Evolutionary conservation across 495 filamentous ascomycete genomes (phyloP).

Genomic region (Daldinia childiae): DNA sequence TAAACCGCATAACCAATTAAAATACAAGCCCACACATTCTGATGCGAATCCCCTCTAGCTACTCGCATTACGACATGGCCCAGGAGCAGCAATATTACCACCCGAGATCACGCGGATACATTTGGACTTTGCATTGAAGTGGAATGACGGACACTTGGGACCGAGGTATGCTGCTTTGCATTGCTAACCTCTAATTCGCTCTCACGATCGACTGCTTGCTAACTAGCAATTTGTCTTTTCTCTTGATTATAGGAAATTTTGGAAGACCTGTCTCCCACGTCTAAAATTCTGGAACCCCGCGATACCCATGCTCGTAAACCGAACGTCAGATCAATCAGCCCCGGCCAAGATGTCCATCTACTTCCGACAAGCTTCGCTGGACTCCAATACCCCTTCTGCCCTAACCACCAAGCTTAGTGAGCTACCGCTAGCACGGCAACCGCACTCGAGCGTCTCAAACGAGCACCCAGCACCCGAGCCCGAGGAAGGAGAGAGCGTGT

Average conservation of each 20-base stretch:
- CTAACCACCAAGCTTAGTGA: slow-evolving; percentile 33
- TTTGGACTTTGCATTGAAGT: slow-evolving; percentile 76
- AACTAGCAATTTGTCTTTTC: slow-evolving; percentile 17
- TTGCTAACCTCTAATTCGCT: background rate
- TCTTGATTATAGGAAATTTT: slow-evolving; percentile 74
- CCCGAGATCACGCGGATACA: slow-evolving; percentile 83
- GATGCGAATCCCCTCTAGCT: slow-evolving; percentile 61
- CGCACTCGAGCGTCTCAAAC: slow-evolving; percentile 47
- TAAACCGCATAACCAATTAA: slow-evolving; percentile 16
- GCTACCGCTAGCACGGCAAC: slow-evolving; percentile 45
- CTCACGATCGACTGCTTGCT: background rate
- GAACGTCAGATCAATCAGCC: slow-evolving; percentile 63
- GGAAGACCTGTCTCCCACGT: slow-evolving; percentile 80
- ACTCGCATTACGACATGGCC: slow-evolving; percentile 75
- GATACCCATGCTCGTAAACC: slow-evolving; percentile 81
- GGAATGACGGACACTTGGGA: slow-evolving; percentile 77
- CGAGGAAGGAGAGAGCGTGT: slow-evolving; percentile 53
- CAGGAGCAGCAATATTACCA: slow-evolving; percentile 83
- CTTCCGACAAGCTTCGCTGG: slow-evolving; percentile 58
- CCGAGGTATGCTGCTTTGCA: slow-evolving; percentile 66
- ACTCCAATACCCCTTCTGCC: slow-evolving; percentile 40
- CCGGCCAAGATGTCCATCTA: slow-evolving; percentile 79
- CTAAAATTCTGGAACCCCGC: slow-evolving; percentile 94
- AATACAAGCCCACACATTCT: slow-evolving; percentile 25
- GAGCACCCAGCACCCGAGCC: slow-evolving; percentile 53